Conservation (phyloP, 257 asterid genomes). For the Galeopsis tetrahit region DNA sequence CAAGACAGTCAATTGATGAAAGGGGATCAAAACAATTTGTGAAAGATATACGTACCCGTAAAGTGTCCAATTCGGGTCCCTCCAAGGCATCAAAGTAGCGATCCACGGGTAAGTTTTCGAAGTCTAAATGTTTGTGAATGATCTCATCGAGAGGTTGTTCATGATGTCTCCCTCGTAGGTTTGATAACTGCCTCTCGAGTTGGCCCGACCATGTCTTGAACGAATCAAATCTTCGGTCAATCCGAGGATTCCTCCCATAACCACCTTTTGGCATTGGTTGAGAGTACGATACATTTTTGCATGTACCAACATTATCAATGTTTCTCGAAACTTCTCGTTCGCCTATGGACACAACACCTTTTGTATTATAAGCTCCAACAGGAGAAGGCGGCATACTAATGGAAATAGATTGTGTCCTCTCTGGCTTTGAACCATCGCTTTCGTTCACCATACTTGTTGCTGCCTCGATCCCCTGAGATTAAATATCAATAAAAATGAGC, state of each 20-base stretch:
- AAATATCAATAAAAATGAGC: neutral
- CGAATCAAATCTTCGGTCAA: constrained; percentile 63
- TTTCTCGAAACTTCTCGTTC: no score
- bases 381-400: constrained; percentile 83
- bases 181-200: constrained; percentile 71
- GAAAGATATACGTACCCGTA: constrained; percentile 47
- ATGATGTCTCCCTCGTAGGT: constrained; percentile 47
- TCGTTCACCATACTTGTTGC: constrained; percentile 24
- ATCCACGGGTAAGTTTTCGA: constrained; percentile 48
- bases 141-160: constrained; percentile 17
- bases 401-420: constrained; percentile 49
- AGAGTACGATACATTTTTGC: constrained; percentile 30
- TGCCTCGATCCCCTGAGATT: constrained; percentile 48
- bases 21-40: no score
- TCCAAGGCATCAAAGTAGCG: constrained; percentile 88
- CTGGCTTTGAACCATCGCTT: constrained; percentile 23
- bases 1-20: no score
- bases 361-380: constrained; percentile 13
- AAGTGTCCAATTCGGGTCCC: constrained; percentile 82
- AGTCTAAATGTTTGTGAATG: constrained; percentile 36
- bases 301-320: no score
- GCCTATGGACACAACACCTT: neutral
- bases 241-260: constrained; percentile 32
- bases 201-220: constrained; percentile 87
- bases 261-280: constrained; percentile 62